A percentile compares a stretch with the other conserved stretches of the same genome.
These are phyloP conservation scores for Colletotrichum sublineola DNA, from an alignment of 2,329 filamentous ascomycete species.

Conservation along the genomic window DNA sequence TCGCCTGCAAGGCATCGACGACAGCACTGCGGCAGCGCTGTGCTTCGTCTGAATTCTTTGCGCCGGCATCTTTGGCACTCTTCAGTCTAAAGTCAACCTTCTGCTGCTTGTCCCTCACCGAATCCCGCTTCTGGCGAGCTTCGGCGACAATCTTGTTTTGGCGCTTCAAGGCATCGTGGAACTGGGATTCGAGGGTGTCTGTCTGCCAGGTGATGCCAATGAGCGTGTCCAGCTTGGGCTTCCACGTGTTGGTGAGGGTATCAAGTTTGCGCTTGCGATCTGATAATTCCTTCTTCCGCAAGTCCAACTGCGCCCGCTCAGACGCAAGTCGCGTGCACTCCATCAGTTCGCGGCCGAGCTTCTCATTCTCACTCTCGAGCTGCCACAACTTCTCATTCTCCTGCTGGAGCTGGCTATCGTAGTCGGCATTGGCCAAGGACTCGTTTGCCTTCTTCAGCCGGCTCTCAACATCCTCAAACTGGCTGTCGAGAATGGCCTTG, in stretches of 20 bases:
- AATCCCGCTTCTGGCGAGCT: constrained; percentile 78
- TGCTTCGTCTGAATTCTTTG: constrained; percentile 73
- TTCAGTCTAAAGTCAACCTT: constrained; percentile 81
- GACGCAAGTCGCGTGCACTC: constrained; percentile 85
- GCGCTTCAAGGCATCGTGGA: constrained; percentile 71
- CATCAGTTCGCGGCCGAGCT: constrained; percentile 82
- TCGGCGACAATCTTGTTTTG: constrained; percentile 72
- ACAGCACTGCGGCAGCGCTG: constrained; percentile 71
- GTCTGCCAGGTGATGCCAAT: constrained; percentile 78
- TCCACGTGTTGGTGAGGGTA: constrained; percentile 82
- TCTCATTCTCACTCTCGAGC: constrained; percentile 79
- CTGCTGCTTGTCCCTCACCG: constrained; percentile 78
- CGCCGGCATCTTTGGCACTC: constrained; percentile 72
- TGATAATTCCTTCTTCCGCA: constrained; percentile 83
- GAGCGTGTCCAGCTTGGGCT: constrained; percentile 74
- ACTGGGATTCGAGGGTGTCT: constrained; percentile 77
- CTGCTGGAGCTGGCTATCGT: constrained; percentile 78
- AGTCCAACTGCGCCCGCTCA: constrained; percentile 86
- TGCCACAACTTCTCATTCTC: constrained; percentile 75
- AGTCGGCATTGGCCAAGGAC: constrained; percentile 73
- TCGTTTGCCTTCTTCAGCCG: constrained; percentile 73
- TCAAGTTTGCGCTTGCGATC: constrained; percentile 81
- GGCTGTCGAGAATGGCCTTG: constrained; percentile 81
- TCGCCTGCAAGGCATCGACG: constrained; percentile 60
- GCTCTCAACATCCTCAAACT: constrained; percentile 76